Evolutionary conservation across 202 grass and related monocot genomes (phyloP), one percentile per base, ranked within the genome.

Genomic region (Musa balbisiana): DNA sequence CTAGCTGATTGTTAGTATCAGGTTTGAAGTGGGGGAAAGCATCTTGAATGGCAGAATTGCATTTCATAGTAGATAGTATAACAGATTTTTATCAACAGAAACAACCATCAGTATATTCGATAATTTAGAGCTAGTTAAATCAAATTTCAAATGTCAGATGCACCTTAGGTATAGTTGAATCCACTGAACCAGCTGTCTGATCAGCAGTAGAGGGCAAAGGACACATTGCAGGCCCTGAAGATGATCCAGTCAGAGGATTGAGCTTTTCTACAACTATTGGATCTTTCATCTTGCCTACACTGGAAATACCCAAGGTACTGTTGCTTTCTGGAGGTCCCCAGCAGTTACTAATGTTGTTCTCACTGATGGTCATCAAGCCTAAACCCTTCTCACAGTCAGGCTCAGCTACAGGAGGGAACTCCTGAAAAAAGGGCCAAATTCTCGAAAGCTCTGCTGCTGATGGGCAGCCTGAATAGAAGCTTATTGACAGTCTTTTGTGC

Each of bases 391-490:
- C 23, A 43, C 72, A 55, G 56, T 27, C 27, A 16, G 72, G 56
- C 25, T 33, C 52, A 29, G 14, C 51, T 16, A 74, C 13, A 17
- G 52, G 2, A 12, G 72, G 72, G 20, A 74, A 27, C 16, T 74
- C 72, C 56, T 55, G 53, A 56, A 53, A 20, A 74, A 74, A 74
- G 23, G 72, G 56, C 72, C 72, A 74, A 74, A 74, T 54, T 22
- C 72, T 74, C 3, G 53, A 58, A 55, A 74, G 53, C 72, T 74
- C 72, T 43, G 21, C 53, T 20, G 52, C 6, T 29, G 72, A 74
- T 27, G 72, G 72, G 56, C 72, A 74, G 56, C 72, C 72, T 8
- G 53, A 74, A 15, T 74, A 74, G 24, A 12, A 74, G 53, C 58
- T 74, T 8, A 74, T 74, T n/a, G 21, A 2, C 22, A 8, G 4